A percentile compares a stretch with the other conserved stretches of the same genome.
phyloP scores from a whole-genome alignment of 345 rosid species.

The Aquilaria sinensis region DNA sequence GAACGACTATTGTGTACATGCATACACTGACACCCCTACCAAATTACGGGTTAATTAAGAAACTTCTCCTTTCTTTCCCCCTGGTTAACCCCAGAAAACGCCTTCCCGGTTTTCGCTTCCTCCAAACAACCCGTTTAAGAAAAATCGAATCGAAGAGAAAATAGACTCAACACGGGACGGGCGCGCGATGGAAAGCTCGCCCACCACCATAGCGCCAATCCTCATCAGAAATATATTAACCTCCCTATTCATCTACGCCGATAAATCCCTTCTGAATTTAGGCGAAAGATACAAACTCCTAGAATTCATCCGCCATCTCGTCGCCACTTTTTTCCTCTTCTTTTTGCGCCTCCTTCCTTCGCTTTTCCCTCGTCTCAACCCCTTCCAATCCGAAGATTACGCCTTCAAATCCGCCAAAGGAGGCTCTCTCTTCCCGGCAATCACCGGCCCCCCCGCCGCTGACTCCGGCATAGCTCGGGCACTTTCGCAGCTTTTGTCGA shows the following conservation, averaged over 20 bases:
- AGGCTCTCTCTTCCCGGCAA: slow-evolving; percentile 4
- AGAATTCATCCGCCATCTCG: slow-evolving; percentile 39
- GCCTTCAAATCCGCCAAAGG: slow-evolving; percentile 8
- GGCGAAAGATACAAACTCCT: slow-evolving; percentile 40
- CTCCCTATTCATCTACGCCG: slow-evolving; percentile 51
- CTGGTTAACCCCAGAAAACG: too few relatives aligned
- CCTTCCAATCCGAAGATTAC: slow-evolving; percentile 1
- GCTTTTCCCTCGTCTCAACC: slow-evolving; percentile 21
- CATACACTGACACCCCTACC: too few relatives aligned
- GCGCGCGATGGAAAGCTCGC: slow-evolving; percentile 32
- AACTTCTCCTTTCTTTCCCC: too few relatives aligned
- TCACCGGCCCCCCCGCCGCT: not conserved
- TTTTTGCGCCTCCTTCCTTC: slow-evolving; percentile 50
- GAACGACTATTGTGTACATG: too few relatives aligned
- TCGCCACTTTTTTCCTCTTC: slow-evolving; percentile 51
- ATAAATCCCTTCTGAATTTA: slow-evolving; percentile 46
- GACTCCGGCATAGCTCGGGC: slow-evolving; percentile 68
- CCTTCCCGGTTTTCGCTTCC: not conserved
- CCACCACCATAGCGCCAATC: slow-evolving; percentile 41
- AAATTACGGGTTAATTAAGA: too few relatives aligned
- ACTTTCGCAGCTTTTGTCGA: slow-evolving; percentile 56
- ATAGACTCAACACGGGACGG: slow-evolving; percentile 7
- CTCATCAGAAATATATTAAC: slow-evolving; percentile 49
- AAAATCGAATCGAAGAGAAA: not conserved
- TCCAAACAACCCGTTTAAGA: not conserved